A percentile compares a stretch with the other conserved stretches of the same genome.
Evolutionary conservation across 495 filamentous ascomycete genomes (phyloP).

Genomic region (Neurospora sp.): DNA sequence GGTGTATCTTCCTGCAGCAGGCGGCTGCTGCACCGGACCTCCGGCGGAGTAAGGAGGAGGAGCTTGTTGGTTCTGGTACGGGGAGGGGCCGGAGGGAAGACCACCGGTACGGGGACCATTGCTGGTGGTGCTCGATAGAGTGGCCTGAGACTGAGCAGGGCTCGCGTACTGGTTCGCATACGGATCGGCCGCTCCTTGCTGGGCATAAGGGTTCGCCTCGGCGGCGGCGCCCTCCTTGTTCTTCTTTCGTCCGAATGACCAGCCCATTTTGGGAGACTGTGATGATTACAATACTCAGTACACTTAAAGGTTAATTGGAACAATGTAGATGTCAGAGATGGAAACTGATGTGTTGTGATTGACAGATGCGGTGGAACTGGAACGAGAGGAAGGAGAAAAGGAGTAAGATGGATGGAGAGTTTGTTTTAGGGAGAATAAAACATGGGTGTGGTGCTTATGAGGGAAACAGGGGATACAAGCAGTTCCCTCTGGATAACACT

Average conservation of each 20-base stretch:
- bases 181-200: constrained; percentile 48
- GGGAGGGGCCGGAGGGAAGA: constrained; percentile 10
- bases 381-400: neutral
- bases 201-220: constrained; percentile 61
- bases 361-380: neutral
- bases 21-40: constrained; percentile 2
- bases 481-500: neutral
- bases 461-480: neutral
- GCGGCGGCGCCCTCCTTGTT: constrained; percentile 49
- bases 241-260: constrained; percentile 24
- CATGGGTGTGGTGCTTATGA: neutral
- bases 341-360: neutral
- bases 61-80: neutral
- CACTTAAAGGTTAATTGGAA: neutral
- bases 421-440: neutral
- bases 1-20: constrained; percentile 37
- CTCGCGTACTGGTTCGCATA: constrained; percentile 44
- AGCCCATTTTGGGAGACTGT: neutral
- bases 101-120: constrained; percentile 8
- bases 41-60: constrained; percentile 11
- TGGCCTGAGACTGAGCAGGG: constrained; percentile 20
- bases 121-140: neutral
- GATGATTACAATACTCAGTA: neutral
- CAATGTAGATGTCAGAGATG: neutral
- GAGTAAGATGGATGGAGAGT: neutral